Evolutionary conservation across 352 stramenopile genomes (phyloP).

Genomic region (Pythium oligandrum): DNA sequence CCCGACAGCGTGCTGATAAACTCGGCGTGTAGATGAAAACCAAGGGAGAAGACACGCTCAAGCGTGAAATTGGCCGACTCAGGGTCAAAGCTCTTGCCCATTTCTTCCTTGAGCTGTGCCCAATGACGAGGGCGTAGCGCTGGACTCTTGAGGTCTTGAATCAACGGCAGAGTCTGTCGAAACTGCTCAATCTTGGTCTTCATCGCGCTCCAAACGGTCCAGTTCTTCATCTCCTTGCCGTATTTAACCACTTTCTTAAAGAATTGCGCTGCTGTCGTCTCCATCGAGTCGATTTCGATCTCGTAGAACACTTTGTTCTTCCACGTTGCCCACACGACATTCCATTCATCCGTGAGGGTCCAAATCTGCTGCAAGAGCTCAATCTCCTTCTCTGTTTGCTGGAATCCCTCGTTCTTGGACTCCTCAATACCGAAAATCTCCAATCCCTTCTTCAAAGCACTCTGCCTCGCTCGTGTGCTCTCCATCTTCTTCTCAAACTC

Average conservation of each 20-base stretch:
- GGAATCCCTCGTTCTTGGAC: constrained; percentile 81
- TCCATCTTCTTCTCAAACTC: constrained; percentile 91
- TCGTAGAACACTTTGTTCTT: constrained; percentile 90
- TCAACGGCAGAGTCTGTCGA: constrained; percentile 89
- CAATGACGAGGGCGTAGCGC: constrained; percentile 87
- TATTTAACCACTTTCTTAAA: constrained; percentile 93
- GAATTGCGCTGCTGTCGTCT: constrained; percentile 83
- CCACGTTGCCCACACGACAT: constrained; percentile 87
- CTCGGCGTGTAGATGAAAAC: constrained; percentile 84
- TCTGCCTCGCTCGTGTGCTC: constrained; percentile 56
- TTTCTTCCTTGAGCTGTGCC: constrained; percentile 85
- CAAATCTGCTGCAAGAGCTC: constrained; percentile 90
- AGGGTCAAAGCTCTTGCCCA: constrained; percentile 80
- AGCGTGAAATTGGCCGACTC: constrained; percentile 75
- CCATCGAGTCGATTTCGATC: constrained; percentile 91
- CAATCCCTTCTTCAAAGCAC: constrained; percentile 83
- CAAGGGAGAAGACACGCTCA: constrained; percentile 83
- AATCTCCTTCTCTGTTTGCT: constrained; percentile 86
- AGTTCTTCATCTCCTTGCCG: constrained; percentile 92
- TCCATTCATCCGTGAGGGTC: constrained; percentile 86
- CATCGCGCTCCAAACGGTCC: constrained; percentile 89
- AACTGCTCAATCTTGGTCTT: constrained; percentile 93
- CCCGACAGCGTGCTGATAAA: constrained; percentile 90
- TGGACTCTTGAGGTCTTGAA: constrained; percentile 91
- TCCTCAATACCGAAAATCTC: constrained; percentile 92